These are phyloP conservation scores for Roridomyces roridus DNA, from an alignment of 768 basidiomycete genomes.

Conservation along the genomic window DNA sequence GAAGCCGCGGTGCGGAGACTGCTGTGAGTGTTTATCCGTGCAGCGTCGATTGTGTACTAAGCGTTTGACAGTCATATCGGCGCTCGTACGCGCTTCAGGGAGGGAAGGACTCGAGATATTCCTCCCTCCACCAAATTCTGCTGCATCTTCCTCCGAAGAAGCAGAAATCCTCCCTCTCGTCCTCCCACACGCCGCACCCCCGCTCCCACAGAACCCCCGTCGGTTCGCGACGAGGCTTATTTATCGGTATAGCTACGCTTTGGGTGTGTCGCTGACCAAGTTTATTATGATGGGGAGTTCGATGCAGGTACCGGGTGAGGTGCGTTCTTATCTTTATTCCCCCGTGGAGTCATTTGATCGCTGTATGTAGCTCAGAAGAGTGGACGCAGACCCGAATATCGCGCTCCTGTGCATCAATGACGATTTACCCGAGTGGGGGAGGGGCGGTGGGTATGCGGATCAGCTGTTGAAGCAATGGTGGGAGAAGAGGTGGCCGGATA, in stretches of 20 bases:
- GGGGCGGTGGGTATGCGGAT: neutral
- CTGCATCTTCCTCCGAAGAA: neutral
- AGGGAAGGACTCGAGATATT: slow-evolving; percentile 11
- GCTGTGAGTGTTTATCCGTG: slow-evolving; percentile 2
- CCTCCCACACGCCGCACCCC: slow-evolving; percentile 7
- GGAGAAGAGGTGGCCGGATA: neutral
- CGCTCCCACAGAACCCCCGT: slow-evolving; percentile 20
- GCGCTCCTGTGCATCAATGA: slow-evolving; percentile 26
- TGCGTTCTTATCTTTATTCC: neutral
- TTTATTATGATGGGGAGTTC: slow-evolving; percentile 14
- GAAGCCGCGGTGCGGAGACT: slow-evolving; percentile 1
- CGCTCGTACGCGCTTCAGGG: slow-evolving; percentile 11
- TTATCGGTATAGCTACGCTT: slow-evolving; percentile 16
- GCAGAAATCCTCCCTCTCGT: slow-evolving; percentile 12
- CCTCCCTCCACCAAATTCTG: slow-evolving; percentile 5
- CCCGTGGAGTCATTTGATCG: too few relatives aligned
- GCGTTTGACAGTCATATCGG: slow-evolving; percentile 13
- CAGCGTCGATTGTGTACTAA: neutral
- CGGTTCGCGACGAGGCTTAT: slow-evolving; percentile 14
- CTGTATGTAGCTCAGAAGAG: neutral
- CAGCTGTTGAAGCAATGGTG: slow-evolving; percentile 2
- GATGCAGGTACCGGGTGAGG: neutral
- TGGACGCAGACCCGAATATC: slow-evolving; percentile 4
- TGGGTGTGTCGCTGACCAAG: slow-evolving; percentile 12
- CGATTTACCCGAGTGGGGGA: slow-evolving; percentile 9